Evolutionary conservation across 192 early-diverging fungal species (phyloP).

Genomic region (Coemansia sp.): DNA sequence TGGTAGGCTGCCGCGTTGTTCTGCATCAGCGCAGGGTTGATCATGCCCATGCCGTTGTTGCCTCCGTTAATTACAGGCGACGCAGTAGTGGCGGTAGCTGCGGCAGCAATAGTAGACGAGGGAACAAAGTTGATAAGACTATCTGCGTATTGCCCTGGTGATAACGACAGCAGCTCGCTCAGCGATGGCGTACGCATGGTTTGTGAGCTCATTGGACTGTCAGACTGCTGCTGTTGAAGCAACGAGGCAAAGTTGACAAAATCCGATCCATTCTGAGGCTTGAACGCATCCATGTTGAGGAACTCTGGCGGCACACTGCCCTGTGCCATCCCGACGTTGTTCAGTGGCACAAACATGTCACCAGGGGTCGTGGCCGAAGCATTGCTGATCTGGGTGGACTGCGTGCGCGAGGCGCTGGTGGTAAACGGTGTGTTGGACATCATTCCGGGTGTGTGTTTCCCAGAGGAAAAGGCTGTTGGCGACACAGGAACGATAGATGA

Average conservation of each 20-base stretch:
- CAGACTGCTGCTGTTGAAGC: slow-evolving; percentile 20
- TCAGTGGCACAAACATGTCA: slow-evolving; percentile 49
- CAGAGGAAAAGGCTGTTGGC: background rate
- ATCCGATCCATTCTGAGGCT: slow-evolving; percentile 21
- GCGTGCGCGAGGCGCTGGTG: background rate
- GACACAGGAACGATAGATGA: slow-evolving; percentile 14
- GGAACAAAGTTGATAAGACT: slow-evolving; percentile 29
- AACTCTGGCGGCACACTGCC: background rate
- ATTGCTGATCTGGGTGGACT: slow-evolving; percentile 16
- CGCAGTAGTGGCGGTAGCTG: background rate
- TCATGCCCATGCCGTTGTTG: background rate
- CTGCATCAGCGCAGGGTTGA: slow-evolving; percentile 10
- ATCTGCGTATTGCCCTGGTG: slow-evolving; percentile 22
- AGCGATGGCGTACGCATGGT: slow-evolving; percentile 28
- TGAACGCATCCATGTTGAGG: slow-evolving; percentile 30
- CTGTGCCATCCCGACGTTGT: background rate
- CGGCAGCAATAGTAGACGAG: slow-evolving; percentile 5
- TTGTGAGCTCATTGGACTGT: slow-evolving; percentile 8
- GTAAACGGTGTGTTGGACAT: background rate
- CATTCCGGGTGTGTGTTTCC: background rate
- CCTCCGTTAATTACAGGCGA: background rate
- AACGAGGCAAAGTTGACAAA: slow-evolving; percentile 31
- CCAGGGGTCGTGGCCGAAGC: slow-evolving; percentile 19
- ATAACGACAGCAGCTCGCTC: slow-evolving; percentile 40
- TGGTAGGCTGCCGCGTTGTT: background rate